Conservation (phyloP, 345 rosid genomes). For the Chamaenerion angustifolium region DNA sequence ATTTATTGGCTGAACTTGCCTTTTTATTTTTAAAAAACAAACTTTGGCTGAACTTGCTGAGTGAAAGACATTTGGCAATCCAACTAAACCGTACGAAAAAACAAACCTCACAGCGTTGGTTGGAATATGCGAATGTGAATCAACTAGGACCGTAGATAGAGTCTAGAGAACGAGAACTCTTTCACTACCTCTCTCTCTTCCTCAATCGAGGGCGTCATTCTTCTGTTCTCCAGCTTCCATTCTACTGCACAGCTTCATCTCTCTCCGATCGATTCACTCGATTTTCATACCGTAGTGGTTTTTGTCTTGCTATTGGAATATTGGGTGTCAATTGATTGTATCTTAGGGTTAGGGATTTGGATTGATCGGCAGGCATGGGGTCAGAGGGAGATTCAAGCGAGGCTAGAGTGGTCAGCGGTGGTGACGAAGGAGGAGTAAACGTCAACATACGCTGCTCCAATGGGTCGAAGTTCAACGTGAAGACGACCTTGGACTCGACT, state of each 20-base stretch:
- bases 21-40: no score
- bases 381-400: slow-evolving; percentile 59
- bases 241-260: background rate
- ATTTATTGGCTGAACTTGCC: no score
- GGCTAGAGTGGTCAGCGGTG: slow-evolving; percentile 15
- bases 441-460: slow-evolving; percentile 55
- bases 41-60: no score
- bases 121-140: slow-evolving; percentile 7
- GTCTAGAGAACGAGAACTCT: background rate
- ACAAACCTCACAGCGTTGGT: background rate
- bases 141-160: background rate
- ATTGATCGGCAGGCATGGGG: slow-evolving; percentile 20
- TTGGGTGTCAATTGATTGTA: slow-evolving; percentile 2
- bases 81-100: no score
- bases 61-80: no score
- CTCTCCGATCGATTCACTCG: background rate
- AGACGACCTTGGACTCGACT: slow-evolving; percentile 34
- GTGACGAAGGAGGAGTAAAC: slow-evolving; percentile 22
- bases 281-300: no score
- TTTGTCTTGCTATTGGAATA: no score
- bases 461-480: slow-evolving; percentile 44
- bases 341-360: slow-evolving; percentile 13
- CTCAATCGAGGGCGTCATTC: background rate
- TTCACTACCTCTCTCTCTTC: background rate
- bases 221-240: background rate